A percentile compares a stretch with the other conserved stretches of the same genome.
phyloP scores from a whole-genome alignment of 208 protist genomes.

The Lotmaria passim region DNA sequence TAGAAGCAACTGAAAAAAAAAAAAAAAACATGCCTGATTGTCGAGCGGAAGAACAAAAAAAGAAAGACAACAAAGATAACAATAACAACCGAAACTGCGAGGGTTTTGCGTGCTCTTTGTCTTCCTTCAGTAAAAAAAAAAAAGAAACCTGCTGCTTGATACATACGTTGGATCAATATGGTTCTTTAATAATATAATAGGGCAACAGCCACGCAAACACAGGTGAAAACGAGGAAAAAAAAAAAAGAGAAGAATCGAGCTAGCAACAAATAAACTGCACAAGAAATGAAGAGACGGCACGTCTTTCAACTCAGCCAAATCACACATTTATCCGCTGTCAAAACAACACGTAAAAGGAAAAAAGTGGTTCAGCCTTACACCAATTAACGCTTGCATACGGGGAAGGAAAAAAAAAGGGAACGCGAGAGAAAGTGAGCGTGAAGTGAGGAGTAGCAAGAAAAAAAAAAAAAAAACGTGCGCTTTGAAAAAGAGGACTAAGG shows the following conservation, averaged over 20 bases:
- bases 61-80: too few species aligned
- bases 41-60: too few species aligned
- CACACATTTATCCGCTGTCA: neutral
- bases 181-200: neutral
- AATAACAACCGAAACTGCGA: too few species aligned
- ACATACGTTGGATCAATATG: neutral
- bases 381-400: neutral
- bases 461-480: slow-evolving; percentile 1
- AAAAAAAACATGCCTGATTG: too few species aligned
- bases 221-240: slow-evolving; percentile 8
- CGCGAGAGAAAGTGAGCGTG: slow-evolving; percentile 18
- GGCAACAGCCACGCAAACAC: neutral
- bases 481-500: neutral
- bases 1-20: too few species aligned
- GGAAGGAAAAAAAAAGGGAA: slow-evolving; percentile 1
- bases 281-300: neutral
- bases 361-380: neutral
- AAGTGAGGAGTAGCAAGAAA: slow-evolving; percentile 11
- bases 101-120: too few species aligned
- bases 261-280: neutral
- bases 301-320: too few species aligned
- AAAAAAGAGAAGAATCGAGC: neutral
- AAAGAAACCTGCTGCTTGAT: too few species aligned
- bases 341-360: neutral
- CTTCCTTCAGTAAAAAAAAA: too few species aligned